Conservation (phyloP, 2,329 filamentous ascomycete genomes). For the Didymella exigua region DNA sequence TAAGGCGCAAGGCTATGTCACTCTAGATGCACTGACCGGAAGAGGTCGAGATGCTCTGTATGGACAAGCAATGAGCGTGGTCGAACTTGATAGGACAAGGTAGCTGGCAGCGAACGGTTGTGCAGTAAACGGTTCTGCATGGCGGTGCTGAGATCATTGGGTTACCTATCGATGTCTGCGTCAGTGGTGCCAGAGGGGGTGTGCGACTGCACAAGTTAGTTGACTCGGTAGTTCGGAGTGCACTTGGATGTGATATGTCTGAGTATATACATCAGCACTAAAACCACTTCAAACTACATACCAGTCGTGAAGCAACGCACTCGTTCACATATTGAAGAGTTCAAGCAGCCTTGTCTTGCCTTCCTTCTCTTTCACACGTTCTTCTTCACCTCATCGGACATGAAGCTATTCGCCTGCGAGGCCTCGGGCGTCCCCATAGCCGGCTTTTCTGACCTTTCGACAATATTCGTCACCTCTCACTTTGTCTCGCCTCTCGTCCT, state of each 20-base stretch:
- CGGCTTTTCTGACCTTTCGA: conserved; percentile 51
- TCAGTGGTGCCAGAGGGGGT: neutral
- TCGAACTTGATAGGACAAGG: neutral
- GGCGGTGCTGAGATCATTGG: conserved; percentile 3
- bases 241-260: neutral
- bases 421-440: conserved; percentile 26
- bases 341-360: neutral
- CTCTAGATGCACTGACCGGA: neutral
- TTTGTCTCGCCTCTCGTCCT: conserved; percentile 68
- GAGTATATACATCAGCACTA: conserved; percentile 9
- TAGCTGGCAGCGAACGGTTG: neutral
- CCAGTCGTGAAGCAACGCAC: neutral
- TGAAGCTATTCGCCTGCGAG: conserved; percentile 27
- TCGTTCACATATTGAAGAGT: neutral
- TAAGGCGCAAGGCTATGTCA: conserved; percentile 7
- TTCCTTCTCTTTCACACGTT: neutral
- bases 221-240: neutral
- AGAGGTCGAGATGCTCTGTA: conserved; percentile 3
- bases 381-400: conserved; percentile 2
- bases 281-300: neutral
- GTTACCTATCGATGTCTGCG: neutral
- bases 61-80: neutral
- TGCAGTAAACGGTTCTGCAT: neutral
- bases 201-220: neutral
- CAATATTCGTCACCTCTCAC: conserved; percentile 81